phyloP scores from a whole-genome alignment of 2,329 filamentous ascomycete species.

The Lachnellula arida region DNA sequence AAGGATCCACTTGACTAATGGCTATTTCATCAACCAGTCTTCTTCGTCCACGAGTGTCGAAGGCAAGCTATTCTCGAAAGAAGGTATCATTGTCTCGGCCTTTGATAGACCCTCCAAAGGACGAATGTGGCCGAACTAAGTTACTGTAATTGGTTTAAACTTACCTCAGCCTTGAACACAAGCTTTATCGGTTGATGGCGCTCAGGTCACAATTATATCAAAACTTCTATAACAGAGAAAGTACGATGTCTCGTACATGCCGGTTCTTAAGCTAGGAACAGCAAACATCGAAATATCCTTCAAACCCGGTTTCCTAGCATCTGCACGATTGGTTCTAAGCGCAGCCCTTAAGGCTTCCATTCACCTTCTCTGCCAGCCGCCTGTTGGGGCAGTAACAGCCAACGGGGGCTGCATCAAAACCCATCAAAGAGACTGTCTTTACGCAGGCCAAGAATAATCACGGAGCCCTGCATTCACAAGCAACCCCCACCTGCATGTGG shows the following conservation, averaged over 20 bases:
- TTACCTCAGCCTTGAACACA: too few species aligned
- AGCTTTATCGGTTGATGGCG: too few species aligned
- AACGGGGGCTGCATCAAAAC: not conserved
- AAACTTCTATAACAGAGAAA: too few species aligned
- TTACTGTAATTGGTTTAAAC: too few species aligned
- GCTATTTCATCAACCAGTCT: slow-evolving; percentile 18
- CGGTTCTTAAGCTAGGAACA: slow-evolving; percentile 16
- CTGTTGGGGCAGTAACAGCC: slow-evolving; percentile 4
- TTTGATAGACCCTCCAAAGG: too few species aligned
- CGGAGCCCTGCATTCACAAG: slow-evolving; percentile 19
- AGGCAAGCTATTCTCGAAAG: slow-evolving; percentile 3
- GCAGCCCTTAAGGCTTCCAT: slow-evolving; percentile 11
- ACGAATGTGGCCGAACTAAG: too few species aligned
- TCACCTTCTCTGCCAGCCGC: slow-evolving; percentile 16
- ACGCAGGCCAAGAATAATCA: slow-evolving; percentile 7
- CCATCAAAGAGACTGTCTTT: not conserved
- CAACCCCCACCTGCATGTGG: slow-evolving; percentile 7
- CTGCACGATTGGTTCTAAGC: slow-evolving; percentile 12
- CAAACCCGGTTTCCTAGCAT: not conserved
- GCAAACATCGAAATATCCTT: slow-evolving; percentile 17
- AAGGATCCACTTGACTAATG: slow-evolving; percentile 12
- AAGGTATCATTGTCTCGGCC: too few species aligned
- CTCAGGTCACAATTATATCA: too few species aligned
- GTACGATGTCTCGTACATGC: not conserved
- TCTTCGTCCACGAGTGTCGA: slow-evolving; percentile 23